These are phyloP conservation scores for Tuber calosporum DNA, from an alignment of 495 filamentous ascomycete species.

Conservation along the genomic window DNA sequence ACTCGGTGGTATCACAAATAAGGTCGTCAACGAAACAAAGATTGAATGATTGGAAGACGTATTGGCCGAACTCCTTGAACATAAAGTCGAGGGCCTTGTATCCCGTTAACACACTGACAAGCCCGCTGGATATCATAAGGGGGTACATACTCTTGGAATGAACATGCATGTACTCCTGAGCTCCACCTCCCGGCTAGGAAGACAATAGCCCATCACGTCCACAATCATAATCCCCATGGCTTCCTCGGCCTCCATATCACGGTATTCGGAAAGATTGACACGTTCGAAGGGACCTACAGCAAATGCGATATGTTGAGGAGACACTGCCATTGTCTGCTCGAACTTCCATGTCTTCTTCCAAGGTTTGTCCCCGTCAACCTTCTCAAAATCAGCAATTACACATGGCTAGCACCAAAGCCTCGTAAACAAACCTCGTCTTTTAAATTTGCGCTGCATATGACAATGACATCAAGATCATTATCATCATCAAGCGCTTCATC, in stretches of 20 bases:
- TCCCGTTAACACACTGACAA: slow-evolving; percentile 9
- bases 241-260: slow-evolving; percentile 83
- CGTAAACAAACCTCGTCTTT: slow-evolving; percentile 58
- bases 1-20: slow-evolving; percentile 59
- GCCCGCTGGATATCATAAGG: background rate
- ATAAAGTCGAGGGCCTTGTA: slow-evolving; percentile 71
- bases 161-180: slow-evolving; percentile 76
- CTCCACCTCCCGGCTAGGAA: slow-evolving; percentile 72
- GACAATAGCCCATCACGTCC: slow-evolving; percentile 79
- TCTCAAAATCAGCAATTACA: slow-evolving; percentile 34
- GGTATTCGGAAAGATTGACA: slow-evolving; percentile 79
- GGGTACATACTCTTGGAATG: slow-evolving; percentile 50
- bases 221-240: slow-evolving; percentile 75
- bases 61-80: slow-evolving; percentile 72
- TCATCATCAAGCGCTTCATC: slow-evolving; percentile 62
- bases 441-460: slow-evolving; percentile 82
- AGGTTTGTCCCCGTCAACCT: slow-evolving; percentile 61
- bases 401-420: slow-evolving; percentile 7
- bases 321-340: slow-evolving; percentile 58
- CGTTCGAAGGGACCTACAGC: slow-evolving; percentile 90
- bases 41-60: slow-evolving; percentile 71
- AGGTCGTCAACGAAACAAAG: slow-evolving; percentile 91
- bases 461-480: slow-evolving; percentile 73
- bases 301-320: slow-evolving; percentile 83
- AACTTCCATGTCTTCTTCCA: slow-evolving; percentile 80